Conservation (phyloP, 257 asterid genomes). For the Knoxia roxburghii region DNA sequence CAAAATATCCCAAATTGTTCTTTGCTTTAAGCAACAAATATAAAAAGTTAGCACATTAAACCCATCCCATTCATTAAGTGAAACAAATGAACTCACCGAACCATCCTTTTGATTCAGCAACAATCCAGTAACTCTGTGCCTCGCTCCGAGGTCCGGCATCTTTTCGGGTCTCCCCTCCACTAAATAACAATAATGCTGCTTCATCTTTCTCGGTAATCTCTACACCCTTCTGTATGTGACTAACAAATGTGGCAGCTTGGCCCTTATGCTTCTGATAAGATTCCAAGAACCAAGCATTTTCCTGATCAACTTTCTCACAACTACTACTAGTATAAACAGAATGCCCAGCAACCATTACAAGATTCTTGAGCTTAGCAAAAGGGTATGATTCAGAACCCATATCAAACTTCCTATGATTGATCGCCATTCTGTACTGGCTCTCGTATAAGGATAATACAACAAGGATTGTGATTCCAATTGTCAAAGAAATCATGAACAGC, state of each 20-base stretch:
- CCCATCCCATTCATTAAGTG: background rate
- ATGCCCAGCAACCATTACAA: slow-evolving; percentile 99
- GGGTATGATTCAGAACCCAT: slow-evolving; percentile 50
- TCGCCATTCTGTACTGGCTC: slow-evolving; percentile 30
- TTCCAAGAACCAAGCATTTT: slow-evolving; percentile 89
- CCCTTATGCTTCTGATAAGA: slow-evolving; percentile 92
- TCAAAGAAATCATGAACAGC: slow-evolving; percentile 46
- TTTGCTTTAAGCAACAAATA: background rate
- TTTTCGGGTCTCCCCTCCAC: slow-evolving; percentile 97
- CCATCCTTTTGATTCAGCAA: slow-evolving; percentile 90
- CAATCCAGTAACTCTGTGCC: slow-evolving; percentile 94
- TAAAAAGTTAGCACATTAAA: background rate
- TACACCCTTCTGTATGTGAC: slow-evolving; percentile 78
- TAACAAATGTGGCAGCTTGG: slow-evolving; percentile 88
- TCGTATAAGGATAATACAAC: slow-evolving; percentile 38
- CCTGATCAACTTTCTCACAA: slow-evolving; percentile 83
- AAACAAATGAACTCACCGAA: slow-evolving; percentile 57
- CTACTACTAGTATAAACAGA: slow-evolving; percentile 85
- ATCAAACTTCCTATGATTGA: slow-evolving; percentile 37
- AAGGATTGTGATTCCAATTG: slow-evolving; percentile 41
- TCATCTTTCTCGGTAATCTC: slow-evolving; percentile 60
- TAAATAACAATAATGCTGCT: slow-evolving; percentile 69
- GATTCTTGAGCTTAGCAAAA: slow-evolving; percentile 53
- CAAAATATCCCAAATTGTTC: background rate
- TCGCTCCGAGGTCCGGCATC: slow-evolving; percentile 95